These are phyloP conservation scores for Leccinum subtestaceum DNA, from an alignment of 768 basidiomycete species.

Conservation along the genomic window DNA sequence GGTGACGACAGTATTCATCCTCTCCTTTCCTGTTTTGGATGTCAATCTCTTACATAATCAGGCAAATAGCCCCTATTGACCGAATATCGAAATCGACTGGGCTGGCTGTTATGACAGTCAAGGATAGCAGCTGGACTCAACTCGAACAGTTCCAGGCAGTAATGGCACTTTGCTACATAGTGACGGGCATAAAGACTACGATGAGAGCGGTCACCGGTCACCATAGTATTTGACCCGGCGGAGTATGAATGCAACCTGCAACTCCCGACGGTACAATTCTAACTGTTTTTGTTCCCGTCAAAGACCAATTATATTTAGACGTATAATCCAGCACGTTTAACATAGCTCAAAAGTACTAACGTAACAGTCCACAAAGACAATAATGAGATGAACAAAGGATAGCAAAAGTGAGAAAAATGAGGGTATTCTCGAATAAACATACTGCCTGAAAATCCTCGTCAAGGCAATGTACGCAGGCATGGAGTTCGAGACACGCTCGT, in stretches of 20 bases:
- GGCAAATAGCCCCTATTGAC: conserved; percentile 1
- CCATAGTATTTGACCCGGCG: no score
- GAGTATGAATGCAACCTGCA: not conserved
- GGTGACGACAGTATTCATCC: conserved; percentile 12
- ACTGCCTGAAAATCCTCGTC: conserved; percentile 26
- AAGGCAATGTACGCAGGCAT: conserved; percentile 23
- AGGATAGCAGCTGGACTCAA: no score
- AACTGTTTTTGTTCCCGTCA: not conserved
- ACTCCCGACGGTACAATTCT: not conserved
- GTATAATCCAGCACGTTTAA: conserved; percentile 10
- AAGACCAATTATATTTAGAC: conserved; percentile 12
- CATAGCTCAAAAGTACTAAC: not conserved
- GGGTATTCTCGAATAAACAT: conserved; percentile 13
- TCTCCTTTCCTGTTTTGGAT: not conserved
- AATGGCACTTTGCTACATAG: no score
- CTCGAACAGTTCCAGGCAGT: no score
- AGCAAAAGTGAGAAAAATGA: not conserved
- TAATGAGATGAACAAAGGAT: conserved; percentile 1
- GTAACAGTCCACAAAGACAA: conserved; percentile 12
- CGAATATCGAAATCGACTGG: not conserved
- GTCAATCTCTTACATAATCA: not conserved
- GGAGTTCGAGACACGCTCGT: conserved; percentile 61
- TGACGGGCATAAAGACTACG: no score
- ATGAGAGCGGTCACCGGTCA: no score
- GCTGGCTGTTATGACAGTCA: no score